Evolutionary conservation across 1,284 basidiomycete species (phyloP).

Genomic region (Apiotrichum sp.): DNA sequence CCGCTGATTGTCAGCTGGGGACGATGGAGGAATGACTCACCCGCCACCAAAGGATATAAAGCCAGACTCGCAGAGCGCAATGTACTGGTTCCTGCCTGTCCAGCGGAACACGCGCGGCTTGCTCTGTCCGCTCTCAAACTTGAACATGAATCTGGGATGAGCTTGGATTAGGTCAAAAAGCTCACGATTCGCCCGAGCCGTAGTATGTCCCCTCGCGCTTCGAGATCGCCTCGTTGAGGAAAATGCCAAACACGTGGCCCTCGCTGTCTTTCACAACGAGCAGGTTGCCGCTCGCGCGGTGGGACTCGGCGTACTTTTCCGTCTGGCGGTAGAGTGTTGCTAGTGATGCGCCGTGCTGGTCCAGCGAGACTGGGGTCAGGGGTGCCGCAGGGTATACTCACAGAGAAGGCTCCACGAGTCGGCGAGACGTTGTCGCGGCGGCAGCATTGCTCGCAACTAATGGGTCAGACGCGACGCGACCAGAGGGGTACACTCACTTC

Average conservation of each 20-base stretch:
- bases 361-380: conserved; percentile 57
- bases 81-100: conserved; percentile 87
- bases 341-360: conserved; percentile 90
- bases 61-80: conserved; percentile 72
- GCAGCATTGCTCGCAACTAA: conserved; percentile 66
- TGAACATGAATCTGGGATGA: conserved; percentile 67
- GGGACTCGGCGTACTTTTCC: conserved; percentile 35
- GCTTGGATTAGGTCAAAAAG: conserved; percentile 21
- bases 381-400: conserved; percentile 19
- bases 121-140: conserved; percentile 36
- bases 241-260: conserved; percentile 68
- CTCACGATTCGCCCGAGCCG: conserved; percentile 77
- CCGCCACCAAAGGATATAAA: conserved; percentile 86
- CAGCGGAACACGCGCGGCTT: conserved; percentile 65
- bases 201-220: conserved; percentile 61
- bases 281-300: conserved; percentile 51
- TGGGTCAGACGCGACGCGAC: neutral
- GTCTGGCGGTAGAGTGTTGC: conserved; percentile 75
- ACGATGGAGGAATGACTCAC: conserved; percentile 50
- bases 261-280: conserved; percentile 58
- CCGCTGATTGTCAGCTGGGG: conserved; percentile 52
- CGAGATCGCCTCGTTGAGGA: conserved; percentile 66
- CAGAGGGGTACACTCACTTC: neutral
- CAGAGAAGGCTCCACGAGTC: conserved; percentile 81
- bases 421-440: conserved; percentile 71